phyloP scores from a whole-genome alignment of 768 basidiomycete species.

The Pholiota microspora region DNA sequence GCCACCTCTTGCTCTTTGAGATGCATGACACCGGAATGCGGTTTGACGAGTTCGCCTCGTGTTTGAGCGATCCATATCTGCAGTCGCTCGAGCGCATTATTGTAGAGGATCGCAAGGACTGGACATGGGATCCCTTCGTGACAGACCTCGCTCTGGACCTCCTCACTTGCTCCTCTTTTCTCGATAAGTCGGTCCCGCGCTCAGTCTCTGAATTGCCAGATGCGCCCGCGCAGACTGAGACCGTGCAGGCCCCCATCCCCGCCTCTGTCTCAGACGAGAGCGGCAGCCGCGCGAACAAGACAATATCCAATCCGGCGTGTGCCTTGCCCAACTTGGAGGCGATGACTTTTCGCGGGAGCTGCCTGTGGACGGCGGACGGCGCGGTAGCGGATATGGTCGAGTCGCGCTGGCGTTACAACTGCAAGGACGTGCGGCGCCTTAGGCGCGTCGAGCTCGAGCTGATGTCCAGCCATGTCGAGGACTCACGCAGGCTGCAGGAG shows the following conservation, averaged over 20 bases:
- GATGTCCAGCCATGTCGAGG: slow-evolving; percentile 29
- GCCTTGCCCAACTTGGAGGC: slow-evolving; percentile 27
- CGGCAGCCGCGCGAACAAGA: too few relatives aligned
- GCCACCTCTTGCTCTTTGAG: slow-evolving; percentile 26
- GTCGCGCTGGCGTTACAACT: slow-evolving; percentile 28
- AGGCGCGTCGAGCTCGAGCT: slow-evolving; percentile 28
- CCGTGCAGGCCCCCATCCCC: too few relatives aligned
- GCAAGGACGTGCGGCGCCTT: slow-evolving; percentile 22
- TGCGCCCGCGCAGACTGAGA: background rate
- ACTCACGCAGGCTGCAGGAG: slow-evolving; percentile 26
- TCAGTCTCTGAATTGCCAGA: background rate
- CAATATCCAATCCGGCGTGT: background rate
- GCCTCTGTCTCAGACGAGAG: too few relatives aligned
- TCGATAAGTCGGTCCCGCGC: slow-evolving; percentile 2
- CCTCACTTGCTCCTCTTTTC: slow-evolving; percentile 22
- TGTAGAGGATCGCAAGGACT: slow-evolving; percentile 31
- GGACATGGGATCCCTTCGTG: slow-evolving; percentile 33
- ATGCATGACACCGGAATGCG: slow-evolving; percentile 32
- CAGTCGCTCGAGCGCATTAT: slow-evolving; percentile 27
- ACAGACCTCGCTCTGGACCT: slow-evolving; percentile 26
- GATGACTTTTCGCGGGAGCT: slow-evolving; percentile 28
- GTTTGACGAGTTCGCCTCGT: slow-evolving; percentile 26
- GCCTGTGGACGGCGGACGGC: slow-evolving; percentile 28
- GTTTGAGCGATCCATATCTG: slow-evolving; percentile 24
- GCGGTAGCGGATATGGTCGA: slow-evolving; percentile 34